A percentile compares a stretch with the other conserved stretches of the same genome.
phyloP scores from a whole-genome alignment of 495 filamentous ascomycete genomes.

The Rusavskia elegans region DNA sequence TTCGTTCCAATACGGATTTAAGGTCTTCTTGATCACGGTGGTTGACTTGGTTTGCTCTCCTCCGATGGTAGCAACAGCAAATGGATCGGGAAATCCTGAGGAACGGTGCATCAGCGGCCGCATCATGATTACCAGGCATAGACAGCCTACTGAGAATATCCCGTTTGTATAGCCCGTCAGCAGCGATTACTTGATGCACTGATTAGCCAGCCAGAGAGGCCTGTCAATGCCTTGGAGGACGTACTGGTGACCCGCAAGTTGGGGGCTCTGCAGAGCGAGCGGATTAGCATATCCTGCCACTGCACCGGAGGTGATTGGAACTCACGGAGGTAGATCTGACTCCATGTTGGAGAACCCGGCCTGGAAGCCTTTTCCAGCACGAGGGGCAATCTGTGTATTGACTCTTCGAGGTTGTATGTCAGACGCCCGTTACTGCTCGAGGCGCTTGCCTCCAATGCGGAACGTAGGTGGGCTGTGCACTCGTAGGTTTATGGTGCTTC shows the following conservation, averaged over 20 bases:
- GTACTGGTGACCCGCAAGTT: conserved; percentile 53
- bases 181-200: conserved; percentile 66
- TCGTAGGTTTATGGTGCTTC: neutral
- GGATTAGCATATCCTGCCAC: conserved; percentile 16
- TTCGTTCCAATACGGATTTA: conserved; percentile 99
- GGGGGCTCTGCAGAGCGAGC: conserved; percentile 24
- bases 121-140: conserved; percentile 8
- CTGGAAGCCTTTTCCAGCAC: conserved; percentile 27
- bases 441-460: neutral
- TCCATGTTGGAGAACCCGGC: conserved; percentile 31
- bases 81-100: conserved; percentile 89
- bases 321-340: conserved; percentile 46
- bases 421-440: neutral
- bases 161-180: conserved; percentile 94
- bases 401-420: neutral
- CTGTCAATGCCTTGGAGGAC: conserved; percentile 6
- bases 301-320: conserved; percentile 5
- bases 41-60: conserved; percentile 96
- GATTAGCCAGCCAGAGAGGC: neutral
- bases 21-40: conserved; percentile 83
- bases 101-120: neutral
- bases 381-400: conserved; percentile 8
- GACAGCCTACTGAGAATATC: conserved; percentile 84
- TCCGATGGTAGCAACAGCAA: conserved; percentile 89
- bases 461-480: neutral